These are phyloP conservation scores for Geotrichum aggregatum DNA, from an alignment of 1,139 yeast genomes.

Conservation along the genomic window DNA sequence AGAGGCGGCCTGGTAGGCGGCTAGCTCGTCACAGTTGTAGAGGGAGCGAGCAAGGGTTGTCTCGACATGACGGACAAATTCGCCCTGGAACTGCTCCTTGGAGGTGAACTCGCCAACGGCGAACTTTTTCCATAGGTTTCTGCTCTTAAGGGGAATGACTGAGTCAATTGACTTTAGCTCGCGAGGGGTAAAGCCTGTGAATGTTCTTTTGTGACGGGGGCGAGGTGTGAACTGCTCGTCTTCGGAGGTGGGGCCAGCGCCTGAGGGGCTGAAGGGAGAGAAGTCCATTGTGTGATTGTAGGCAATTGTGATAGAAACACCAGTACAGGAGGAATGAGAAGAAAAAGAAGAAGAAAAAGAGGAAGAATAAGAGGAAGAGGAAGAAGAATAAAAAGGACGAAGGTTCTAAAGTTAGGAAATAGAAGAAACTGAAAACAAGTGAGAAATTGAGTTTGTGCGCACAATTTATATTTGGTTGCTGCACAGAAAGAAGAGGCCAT, in stretches of 20 bases:
- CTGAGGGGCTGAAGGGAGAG: conserved; percentile 13
- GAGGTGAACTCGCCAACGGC: conserved; percentile 49
- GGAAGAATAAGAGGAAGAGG: neutral
- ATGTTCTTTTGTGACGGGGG: conserved; percentile 50
- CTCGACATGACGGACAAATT: conserved; percentile 82
- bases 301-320: neutral
- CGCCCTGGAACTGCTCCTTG: conserved; percentile 59
- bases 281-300: conserved; percentile 9
- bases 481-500: neutral
- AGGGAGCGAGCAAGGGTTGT: conserved; percentile 82
- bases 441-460: no score
- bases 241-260: conserved; percentile 2
- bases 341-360: neutral
- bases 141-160: conserved; percentile 70
- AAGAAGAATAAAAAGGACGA: conserved; percentile 2
- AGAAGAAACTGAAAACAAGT: neutral
- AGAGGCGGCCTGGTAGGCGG: conserved; percentile 89
- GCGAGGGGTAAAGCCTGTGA: conserved; percentile 87
- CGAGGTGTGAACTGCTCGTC: conserved; percentile 19
- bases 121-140: conserved; percentile 72
- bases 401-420: neutral
- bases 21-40: conserved; percentile 87
- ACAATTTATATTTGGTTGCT: neutral
- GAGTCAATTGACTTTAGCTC: conserved; percentile 82
- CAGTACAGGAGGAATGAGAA: neutral